Base-by-base conservation (phyloP, 2,329 filamentous ascomycete genomes). In the Monilinia laxa region DNA sequence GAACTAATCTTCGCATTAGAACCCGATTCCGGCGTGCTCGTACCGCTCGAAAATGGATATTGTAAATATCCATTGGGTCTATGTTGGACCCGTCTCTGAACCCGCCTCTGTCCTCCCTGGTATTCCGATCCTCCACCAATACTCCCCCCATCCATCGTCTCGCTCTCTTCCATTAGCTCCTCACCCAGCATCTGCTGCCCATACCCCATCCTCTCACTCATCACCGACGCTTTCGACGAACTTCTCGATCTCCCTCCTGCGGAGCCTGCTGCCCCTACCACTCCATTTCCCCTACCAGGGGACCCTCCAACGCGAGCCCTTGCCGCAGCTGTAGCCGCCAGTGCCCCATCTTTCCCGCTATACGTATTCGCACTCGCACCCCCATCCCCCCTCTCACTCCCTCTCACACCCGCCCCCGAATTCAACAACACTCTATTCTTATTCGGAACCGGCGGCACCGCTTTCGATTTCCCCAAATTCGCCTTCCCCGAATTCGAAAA, bases 311-410 rank as follows among this genome's bases (percentile, higher is more conserved):
- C 23, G n/a, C 66, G 70, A 66, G 64, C 76, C 76, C 68, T 75
- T 79, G 71, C 79, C 20, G 81, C 81, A 45, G 80, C 81, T 31
- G 80, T 78, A 45, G 80, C 81, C 31, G 80, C 78, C 68, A 81
- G 72, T 16, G 80, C 81, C 53, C 78, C 80, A 77, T 81, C 76
- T 2, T 73, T 78, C 56, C 80, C 77, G 7, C 75, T 78, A 67
- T 80, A 79, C 6, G 75, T 80, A 49, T 73, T 71, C n/a, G 69
- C 65, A 42, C 68, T 53, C 2, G 79, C 77, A 67, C 79, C 79
- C 25, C 79, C 76, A 78, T 73, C 16, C 40, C 4, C 40, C 12
- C 40, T 42, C 40, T 16, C 40, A 42, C 12, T 5, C 40, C 16
- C 16, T 16, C 40, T 42, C 40, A 14, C 40, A 42, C 4, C 40